These are phyloP conservation scores for Chytridium lagenaria DNA, from an alignment of 371 early-diverging fungal species.

Conservation along the genomic window DNA sequence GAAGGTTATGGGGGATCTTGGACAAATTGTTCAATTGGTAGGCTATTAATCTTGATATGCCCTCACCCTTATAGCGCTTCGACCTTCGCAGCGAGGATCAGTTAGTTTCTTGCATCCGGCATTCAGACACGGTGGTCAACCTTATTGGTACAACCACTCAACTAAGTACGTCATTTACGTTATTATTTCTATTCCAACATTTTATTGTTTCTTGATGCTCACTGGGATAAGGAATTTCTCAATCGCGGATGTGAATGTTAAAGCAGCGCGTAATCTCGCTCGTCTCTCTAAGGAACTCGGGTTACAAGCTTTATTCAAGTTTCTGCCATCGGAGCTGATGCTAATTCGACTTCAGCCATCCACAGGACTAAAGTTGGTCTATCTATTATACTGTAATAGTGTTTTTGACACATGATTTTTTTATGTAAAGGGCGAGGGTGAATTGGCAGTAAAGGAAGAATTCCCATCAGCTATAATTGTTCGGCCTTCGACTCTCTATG, in stretches of 20 bases:
- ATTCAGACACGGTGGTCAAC: constrained; percentile 95
- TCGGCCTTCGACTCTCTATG: constrained; percentile 88
- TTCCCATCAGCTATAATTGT: constrained; percentile 94
- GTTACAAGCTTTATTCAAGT: constrained; percentile 89
- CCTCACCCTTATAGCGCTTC: constrained; percentile 69
- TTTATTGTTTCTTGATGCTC: neutral
- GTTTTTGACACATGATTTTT: neutral
- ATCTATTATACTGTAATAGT: constrained; percentile 34
- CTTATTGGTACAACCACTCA: constrained; percentile 88
- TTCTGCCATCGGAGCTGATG: constrained; percentile 83
- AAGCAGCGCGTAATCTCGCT: constrained; percentile 85
- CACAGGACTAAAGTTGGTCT: constrained; percentile 89
- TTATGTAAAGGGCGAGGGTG: constrained; percentile 90
- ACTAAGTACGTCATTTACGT: constrained; percentile 91
- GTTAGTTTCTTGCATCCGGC: constrained; percentile 82
- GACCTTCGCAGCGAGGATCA: constrained; percentile 85
- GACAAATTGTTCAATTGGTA: constrained; percentile 89
- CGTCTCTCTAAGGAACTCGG: constrained; percentile 80
- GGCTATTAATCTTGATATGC: neutral
- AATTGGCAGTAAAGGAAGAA: constrained; percentile 83
- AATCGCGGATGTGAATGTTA: constrained; percentile 83
- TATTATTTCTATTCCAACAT: too few relatives aligned
- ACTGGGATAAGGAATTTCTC: constrained; percentile 77
- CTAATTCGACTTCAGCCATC: constrained; percentile 78
- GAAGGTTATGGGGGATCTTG: constrained; percentile 94